Percentiles rank a stretch among this genome's conserved stretches.
These are phyloP conservation scores for Fremontodendron californicum DNA, from an alignment of 345 rosid species.

Conservation along the genomic window DNA sequence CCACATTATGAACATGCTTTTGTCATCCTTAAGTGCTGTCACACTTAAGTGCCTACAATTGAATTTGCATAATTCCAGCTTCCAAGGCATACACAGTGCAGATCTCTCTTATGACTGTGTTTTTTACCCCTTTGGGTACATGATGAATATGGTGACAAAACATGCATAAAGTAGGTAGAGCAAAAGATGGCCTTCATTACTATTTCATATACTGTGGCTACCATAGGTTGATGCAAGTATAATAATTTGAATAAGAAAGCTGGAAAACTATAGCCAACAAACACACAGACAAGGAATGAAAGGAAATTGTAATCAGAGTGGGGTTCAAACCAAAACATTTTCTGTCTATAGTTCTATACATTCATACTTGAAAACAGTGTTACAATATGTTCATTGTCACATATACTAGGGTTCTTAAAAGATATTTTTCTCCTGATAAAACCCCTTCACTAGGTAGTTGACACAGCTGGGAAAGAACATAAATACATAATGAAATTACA, in stretches of 20 bases:
- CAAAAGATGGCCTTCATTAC: background rate
- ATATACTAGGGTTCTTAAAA: background rate
- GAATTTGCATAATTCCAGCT: conserved; percentile 1
- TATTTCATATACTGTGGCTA: background rate
- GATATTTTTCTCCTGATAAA: background rate
- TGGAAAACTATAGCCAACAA: background rate
- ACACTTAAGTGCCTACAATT: background rate
- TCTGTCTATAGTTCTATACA: background rate
- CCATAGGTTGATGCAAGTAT: background rate
- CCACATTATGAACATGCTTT: background rate
- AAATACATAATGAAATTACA: background rate
- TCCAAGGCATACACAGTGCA: background rate
- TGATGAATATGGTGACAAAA: background rate
- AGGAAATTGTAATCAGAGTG: background rate
- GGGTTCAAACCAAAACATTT: background rate
- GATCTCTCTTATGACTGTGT: background rate
- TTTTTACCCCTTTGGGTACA: background rate
- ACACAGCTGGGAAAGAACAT: background rate
- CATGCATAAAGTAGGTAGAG: background rate
- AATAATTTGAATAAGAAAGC: background rate
- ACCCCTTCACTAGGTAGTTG: background rate
- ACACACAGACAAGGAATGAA: background rate
- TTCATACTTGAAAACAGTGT: background rate
- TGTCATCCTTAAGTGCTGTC: background rate
- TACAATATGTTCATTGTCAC: background rate